Base-by-base conservation (phyloP, 805 yeast species). In the Yarrowia alimentaria region DNA sequence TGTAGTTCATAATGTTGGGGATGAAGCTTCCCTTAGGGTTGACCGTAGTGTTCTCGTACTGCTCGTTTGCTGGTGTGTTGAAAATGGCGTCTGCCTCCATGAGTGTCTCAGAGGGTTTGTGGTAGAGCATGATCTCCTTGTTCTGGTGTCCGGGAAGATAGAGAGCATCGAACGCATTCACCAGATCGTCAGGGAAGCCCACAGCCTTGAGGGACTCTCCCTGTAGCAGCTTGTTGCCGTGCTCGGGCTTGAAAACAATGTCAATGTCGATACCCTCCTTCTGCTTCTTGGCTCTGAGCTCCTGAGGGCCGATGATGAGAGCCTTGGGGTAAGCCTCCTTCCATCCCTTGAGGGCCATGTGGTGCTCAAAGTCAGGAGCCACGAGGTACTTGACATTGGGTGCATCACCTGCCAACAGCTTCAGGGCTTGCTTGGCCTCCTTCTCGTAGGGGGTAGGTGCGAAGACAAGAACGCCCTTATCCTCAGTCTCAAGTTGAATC, bases 341-440 rank as follows among this genome's bases (percentile, higher is more conserved):
- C 65, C 81, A 76, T 11, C 75, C 73, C 19, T 64, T 60, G 10
- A 81, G 77, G 3, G 83, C 85, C 77, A 82, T 65, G 1, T 84
- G 79, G 60, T 83, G 89, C 56, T 79, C 84, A 24, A 56, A 59
- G 59, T 83, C 85, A 2, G 88, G 87, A 38, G 83, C 70, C 32
- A 83, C 70, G 28, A 80, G 67, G 55, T 62, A 63, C 33, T 53
- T 58, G 29, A 64, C 61, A 13, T 58, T 57, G 18, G 54, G 49
- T 9, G 20, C n/a, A 8, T 29, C 54, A 12, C 50, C 54, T 1
- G 25, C 29, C n/a, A 49, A 14, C 3, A 29, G 31, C 10, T 34
- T 24, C 22, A 59, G 51, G 13, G 59, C 45, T 13, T 35, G 31
- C 25, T 59, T 38, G 24, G 55, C 40, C 48, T 59, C 62, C 9